These are phyloP conservation scores for Rhynchosporium agropyri DNA, from an alignment of 2,329 filamentous ascomycete species.

Conservation along the genomic window DNA sequence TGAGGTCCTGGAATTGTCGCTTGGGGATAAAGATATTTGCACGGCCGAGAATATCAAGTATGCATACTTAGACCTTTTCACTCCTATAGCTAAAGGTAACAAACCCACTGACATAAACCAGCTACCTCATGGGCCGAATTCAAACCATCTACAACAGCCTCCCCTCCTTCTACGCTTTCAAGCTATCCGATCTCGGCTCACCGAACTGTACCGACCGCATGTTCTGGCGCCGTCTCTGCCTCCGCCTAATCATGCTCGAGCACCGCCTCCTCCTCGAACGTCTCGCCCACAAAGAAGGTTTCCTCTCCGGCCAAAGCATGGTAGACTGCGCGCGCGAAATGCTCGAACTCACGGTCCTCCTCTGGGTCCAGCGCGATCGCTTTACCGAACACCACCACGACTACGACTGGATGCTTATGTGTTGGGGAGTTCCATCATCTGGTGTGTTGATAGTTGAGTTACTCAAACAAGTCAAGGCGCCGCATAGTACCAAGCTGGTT, in stretches of 20 bases:
- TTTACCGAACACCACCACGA: constrained; percentile 47
- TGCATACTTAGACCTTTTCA: background rate
- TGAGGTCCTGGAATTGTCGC: constrained; percentile 60
- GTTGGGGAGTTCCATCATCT: constrained; percentile 52
- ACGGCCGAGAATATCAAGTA: constrained; percentile 34
- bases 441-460: constrained; percentile 56
- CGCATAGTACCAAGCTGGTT: constrained; percentile 41
- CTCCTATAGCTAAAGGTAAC: background rate
- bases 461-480: constrained; percentile 46
- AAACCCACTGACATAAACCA: constrained; percentile 18
- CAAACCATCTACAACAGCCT: constrained; percentile 46
- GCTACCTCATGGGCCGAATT: constrained; percentile 27
- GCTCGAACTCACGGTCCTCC: constrained; percentile 49
- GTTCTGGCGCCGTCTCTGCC: constrained; percentile 49
- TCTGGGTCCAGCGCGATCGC: constrained; percentile 54
- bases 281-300: constrained; percentile 52
- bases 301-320: constrained; percentile 47
- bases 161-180: constrained; percentile 41
- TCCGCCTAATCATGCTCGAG: constrained; percentile 55
- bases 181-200: constrained; percentile 47
- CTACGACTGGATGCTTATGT: constrained; percentile 56
- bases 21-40: constrained; percentile 33
- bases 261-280: constrained; percentile 63
- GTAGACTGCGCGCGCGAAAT: constrained; percentile 51
- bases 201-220: constrained; percentile 43